Evolutionary conservation across 805 yeast genomes (phyloP), one percentile per base, ranked within the genome.

Genomic region (Zygosaccharomyces rouxii): DNA sequence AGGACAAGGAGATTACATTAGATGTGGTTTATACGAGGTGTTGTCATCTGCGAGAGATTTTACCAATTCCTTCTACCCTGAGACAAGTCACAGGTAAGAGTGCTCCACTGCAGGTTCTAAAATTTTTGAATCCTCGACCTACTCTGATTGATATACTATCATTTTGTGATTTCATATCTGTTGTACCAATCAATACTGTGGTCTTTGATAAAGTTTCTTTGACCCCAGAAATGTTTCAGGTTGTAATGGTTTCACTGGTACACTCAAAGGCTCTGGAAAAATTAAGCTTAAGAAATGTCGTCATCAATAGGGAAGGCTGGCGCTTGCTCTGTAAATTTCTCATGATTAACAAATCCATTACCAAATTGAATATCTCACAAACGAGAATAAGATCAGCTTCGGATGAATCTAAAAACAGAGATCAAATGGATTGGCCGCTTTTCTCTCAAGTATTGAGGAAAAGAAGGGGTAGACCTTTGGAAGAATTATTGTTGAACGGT

Each of bases 11-110:
- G 39, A 41, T 64, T 13, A 66, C 70, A 2, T 52, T 74, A 46
- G 96, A 88, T 57, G 76, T 81, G 40, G 74, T 92, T 60, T 90
- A 90, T 67, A 88, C 97, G 1, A 73, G 97, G 55, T 92, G 97
- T 66, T 90, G 97, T 64, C 97, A 90, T 66, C 71, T 90, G 50
- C 74, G 97, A 47, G 97, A 90, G 60, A 90, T 90, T 49, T 66
- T 90, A 52, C 97, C 98, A 1, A 90, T 90, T 43, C 92, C 96
- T 3, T 92, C 95, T 2, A 89, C 92, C 5, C 62, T 87, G 56
- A 84, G 85, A 59, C 96, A 88, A 62, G 86, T 87, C 1, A 82
- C 81, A 59, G 88, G 86, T 19, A 81, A 89, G 25, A 76, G 83
- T 40, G 82, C 86, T 0, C 95, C 96, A 3, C 66, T 90, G 21